Percentiles rank a stretch among this genome's conserved stretches.
These are phyloP conservation scores for Ophiostoma himal-ulmi DNA, from an alignment of 2,329 filamentous ascomycete genomes.

Conservation along the genomic window DNA sequence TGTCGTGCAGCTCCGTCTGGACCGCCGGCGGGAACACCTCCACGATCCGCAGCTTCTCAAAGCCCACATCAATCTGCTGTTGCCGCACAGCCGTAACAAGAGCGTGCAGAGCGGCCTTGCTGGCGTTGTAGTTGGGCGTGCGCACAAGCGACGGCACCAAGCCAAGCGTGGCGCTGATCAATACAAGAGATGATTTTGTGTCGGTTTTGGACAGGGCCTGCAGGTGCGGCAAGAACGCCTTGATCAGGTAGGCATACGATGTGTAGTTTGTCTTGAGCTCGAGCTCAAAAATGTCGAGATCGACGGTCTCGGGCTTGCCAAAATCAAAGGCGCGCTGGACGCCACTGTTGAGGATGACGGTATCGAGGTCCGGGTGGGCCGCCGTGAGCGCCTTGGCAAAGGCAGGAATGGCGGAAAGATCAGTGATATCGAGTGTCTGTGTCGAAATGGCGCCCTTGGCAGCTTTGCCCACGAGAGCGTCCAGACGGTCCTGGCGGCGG, in stretches of 20 bases:
- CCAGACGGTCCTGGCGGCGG: constrained; percentile 42
- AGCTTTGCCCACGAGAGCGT: constrained; percentile 33
- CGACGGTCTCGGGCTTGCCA: constrained; percentile 38
- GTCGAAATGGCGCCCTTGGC: constrained; percentile 25
- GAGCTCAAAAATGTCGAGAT: constrained; percentile 34
- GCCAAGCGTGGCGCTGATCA: constrained; percentile 31
- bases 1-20: constrained; percentile 43
- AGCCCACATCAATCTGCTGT: constrained; percentile 37
- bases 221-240: constrained; percentile 43
- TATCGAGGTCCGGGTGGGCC: constrained; percentile 44
- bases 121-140: constrained; percentile 43
- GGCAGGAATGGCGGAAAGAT: constrained; percentile 36
- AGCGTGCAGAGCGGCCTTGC: constrained; percentile 44
- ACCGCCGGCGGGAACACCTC: constrained; percentile 41
- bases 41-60: constrained; percentile 35
- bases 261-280: constrained; percentile 45
- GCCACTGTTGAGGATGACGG: constrained; percentile 47
- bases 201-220: constrained; percentile 22
- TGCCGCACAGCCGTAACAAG: constrained; percentile 42
- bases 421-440: constrained; percentile 39
- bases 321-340: constrained; percentile 43
- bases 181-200: constrained; percentile 26
- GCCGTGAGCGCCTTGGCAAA: constrained; percentile 32
- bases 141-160: constrained; percentile 40
- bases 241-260: constrained; percentile 39